Percentiles rank a stretch among this genome's conserved stretches.
phyloP scores from a whole-genome alignment of 441 rosid genomes.

The Brassica hybrid region DNA sequence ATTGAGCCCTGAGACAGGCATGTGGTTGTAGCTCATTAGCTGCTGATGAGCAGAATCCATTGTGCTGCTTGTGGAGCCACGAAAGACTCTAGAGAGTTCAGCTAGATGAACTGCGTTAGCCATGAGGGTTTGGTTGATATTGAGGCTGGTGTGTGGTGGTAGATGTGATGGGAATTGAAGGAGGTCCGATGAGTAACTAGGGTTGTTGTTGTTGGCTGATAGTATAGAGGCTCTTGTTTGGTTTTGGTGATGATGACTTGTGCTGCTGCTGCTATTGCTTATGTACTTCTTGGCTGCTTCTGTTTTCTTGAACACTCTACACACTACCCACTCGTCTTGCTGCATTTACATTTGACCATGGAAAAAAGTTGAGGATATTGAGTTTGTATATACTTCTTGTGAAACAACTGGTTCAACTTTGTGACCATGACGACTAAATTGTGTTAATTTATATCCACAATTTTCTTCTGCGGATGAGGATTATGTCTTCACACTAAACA shows the following conservation, averaged over 20 bases:
- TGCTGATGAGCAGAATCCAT: constrained; percentile 50
- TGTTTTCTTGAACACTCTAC: constrained; percentile 71
- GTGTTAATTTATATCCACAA: background rate
- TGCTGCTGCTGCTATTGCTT: constrained; percentile 54
- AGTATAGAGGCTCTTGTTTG: constrained; percentile 41
- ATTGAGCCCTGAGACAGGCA: constrained; percentile 67
- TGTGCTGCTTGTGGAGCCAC: constrained; percentile 37
- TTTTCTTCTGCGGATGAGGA: background rate
- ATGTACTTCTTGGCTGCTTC: constrained; percentile 65
- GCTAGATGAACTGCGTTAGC: constrained; percentile 57
- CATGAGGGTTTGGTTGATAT: constrained; percentile 37
- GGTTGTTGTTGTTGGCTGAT: constrained; percentile 30
- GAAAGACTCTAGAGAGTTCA: constrained; percentile 69
- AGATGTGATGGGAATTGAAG: constrained; percentile 39
- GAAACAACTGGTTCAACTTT: constrained; percentile 1
- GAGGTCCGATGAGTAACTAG: constrained; percentile 40
- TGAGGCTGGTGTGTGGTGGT: constrained; percentile 31
- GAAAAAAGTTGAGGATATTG: background rate
- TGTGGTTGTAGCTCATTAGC: constrained; percentile 54
- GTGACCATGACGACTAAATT: background rate
- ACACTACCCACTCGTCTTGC: constrained; percentile 83
- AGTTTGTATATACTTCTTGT: background rate
- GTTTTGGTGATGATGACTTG: constrained; percentile 46
- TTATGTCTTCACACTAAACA: background rate
- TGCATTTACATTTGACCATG: constrained; percentile 12